Evolutionary conservation across 805 yeast genomes (phyloP), one percentile per base, ranked within the genome.

Genomic region (Wickerhamia fluorescens): DNA sequence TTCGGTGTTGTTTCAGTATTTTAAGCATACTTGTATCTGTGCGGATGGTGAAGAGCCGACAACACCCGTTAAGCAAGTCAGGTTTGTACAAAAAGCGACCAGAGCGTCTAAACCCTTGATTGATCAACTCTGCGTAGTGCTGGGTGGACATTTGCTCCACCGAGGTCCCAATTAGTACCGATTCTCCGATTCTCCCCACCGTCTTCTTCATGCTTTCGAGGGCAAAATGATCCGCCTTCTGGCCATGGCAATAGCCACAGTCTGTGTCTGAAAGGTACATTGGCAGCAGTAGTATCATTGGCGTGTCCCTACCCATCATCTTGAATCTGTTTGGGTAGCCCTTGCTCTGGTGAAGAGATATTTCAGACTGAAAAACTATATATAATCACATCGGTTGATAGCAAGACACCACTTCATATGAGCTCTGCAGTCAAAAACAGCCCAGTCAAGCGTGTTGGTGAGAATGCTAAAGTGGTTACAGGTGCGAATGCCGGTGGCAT

Each of bases 21-120:
- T 62, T 60, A 40, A 77, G 64, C 15, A 51, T 44, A 0, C 45
- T 46, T 11, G 70, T 52, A 14, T 61, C 61, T 1, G 94, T 76
- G 30, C 96, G 52, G 11, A 87, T 83, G 0, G 95, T 79, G 49
- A 74, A 84, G 51, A 77, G 67, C 13, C 88, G 66, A 43, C 96
- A 87, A 48, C 96, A 87, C 23, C 74, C 73, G 22, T 87, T 53
- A 17, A 80, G 45, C 36, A 74, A 51, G 48, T 88, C 95, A 1
- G 83, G 75, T 44, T 68, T 61, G 31, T 69, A 82, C 6, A 80
- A 36, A 38, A 73, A 81, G 2, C 54, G 49, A 0, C 96, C 96
- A 18, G 92, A 80, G 31, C 96, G 60, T 49, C 94, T 71, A 46
- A 71, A 86, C 2, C 95, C 95, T 40, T 65, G 57, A 41, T 85